These are phyloP conservation scores for Vitis hybrid DNA, from an alignment of 177 flowering plant species.

Conservation along the genomic window DNA sequence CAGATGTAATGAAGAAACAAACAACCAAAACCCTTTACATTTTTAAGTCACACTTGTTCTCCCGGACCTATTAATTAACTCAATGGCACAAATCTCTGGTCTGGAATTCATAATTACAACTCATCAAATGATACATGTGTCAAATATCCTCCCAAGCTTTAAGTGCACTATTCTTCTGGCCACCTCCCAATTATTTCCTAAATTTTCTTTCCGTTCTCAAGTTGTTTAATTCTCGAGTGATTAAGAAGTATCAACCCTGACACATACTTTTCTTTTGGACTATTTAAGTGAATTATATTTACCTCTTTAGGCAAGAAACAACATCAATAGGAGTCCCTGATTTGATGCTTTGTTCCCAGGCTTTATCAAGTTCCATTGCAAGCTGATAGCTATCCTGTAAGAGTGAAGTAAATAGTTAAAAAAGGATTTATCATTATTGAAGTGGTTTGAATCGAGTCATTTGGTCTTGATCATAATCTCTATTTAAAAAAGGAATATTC, in stretches of 20 bases:
- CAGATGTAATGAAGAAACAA: not conserved
- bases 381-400: slow-evolving; percentile 88
- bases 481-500: not conserved
- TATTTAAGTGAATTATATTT: slow-evolving; percentile 1
- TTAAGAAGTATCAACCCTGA: not conserved
- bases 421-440: not conserved
- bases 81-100: not conserved
- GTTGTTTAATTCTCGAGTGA: not conserved
- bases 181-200: not conserved
- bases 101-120: not conserved
- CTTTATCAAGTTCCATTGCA: slow-evolving; percentile 81
- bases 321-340: slow-evolving; percentile 61
- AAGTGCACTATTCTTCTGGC: not conserved
- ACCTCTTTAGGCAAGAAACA: slow-evolving; percentile 69
- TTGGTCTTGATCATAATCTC: not conserved
- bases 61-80: not conserved
- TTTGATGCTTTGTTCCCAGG: slow-evolving; percentile 52
- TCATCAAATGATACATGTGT: not conserved
- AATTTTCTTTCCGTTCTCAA: not conserved
- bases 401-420: not conserved
- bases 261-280: not conserved
- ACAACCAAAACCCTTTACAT: not conserved
- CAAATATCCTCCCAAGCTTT: not conserved
- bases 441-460: not conserved
- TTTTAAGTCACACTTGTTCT: not conserved